Percentiles rank a stretch among this genome's conserved stretches.
phyloP scores from a whole-genome alignment of 1,284 basidiomycete genomes.

The Ustilago vetiveriae region DNA sequence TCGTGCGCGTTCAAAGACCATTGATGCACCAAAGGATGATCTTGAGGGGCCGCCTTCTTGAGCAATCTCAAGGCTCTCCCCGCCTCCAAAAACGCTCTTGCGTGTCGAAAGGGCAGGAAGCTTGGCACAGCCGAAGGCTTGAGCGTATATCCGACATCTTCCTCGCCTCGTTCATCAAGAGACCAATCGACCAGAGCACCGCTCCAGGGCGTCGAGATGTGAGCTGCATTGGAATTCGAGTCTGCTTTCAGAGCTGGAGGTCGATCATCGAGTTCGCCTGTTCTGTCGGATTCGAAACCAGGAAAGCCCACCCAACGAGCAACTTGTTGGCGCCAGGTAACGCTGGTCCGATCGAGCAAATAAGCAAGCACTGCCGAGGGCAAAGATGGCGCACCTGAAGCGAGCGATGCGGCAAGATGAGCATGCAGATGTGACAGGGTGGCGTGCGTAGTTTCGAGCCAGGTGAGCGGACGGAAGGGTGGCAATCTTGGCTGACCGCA shows the following conservation, averaged over 20 bases:
- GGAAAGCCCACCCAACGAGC: slow-evolving; percentile 55
- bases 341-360: slow-evolving; percentile 39
- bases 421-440: slow-evolving; percentile 49
- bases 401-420: slow-evolving; percentile 45
- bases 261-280: slow-evolving; percentile 35
- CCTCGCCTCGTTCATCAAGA: slow-evolving; percentile 49
- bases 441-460: slow-evolving; percentile 26
- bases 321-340: slow-evolving; percentile 42
- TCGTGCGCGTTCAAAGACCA: slow-evolving; percentile 18
- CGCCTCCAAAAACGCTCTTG: slow-evolving; percentile 49
- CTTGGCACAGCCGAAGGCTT: slow-evolving; percentile 47
- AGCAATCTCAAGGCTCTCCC: slow-evolving; percentile 51
- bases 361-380: slow-evolving; percentile 35
- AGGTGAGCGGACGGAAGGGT: slow-evolving; percentile 32
- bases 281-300: slow-evolving; percentile 32
- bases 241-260: slow-evolving; percentile 3
- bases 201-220: slow-evolving; percentile 41
- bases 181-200: slow-evolving; percentile 51
- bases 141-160: slow-evolving; percentile 52
- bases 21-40: slow-evolving; percentile 47
- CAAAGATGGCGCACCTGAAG: slow-evolving; percentile 27
- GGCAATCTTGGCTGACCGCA: slow-evolving; percentile 27
- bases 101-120: slow-evolving; percentile 38
- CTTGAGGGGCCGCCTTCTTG: slow-evolving; percentile 48
- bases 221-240: neutral